phyloP scores from a whole-genome alignment of 2,329 filamentous ascomycete species.

The Cercospora beticola region DNA sequence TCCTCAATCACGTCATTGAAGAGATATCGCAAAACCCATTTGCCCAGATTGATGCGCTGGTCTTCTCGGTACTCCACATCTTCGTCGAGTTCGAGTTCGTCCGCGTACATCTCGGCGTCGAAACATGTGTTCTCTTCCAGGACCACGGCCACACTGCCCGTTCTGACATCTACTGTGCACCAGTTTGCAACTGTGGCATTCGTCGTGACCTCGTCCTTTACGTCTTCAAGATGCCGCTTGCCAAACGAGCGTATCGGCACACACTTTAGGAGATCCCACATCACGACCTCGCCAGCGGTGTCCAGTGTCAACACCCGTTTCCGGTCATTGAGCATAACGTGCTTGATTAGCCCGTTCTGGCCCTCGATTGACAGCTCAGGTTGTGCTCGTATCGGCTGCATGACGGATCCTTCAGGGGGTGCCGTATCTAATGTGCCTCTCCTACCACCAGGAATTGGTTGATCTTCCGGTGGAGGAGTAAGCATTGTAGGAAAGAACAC shows the following conservation, averaged over 20 bases:
- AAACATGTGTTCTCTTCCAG: constrained; percentile 95
- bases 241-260: constrained; percentile 87
- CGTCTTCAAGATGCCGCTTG: constrained; percentile 89
- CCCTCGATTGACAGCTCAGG: constrained; percentile 72
- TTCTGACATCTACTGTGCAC: constrained; percentile 93
- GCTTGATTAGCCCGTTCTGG: constrained; percentile 91
- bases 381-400: constrained; percentile 43
- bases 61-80: constrained; percentile 84
- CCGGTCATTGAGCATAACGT: constrained; percentile 86
- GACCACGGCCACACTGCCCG: constrained; percentile 84
- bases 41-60: constrained; percentile 93
- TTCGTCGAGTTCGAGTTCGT: constrained; percentile 75
- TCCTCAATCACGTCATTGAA: constrained; percentile 89
- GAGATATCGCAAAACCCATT: constrained; percentile 91
- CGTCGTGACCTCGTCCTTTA: constrained; percentile 82
- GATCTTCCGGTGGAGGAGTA: constrained; percentile 42
- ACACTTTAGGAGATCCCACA: constrained; percentile 94
- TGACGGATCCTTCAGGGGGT: constrained; percentile 29
- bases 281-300: constrained; percentile 87
- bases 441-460: constrained; percentile 45
- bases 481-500: constrained; percentile 65
- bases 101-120: constrained; percentile 94
- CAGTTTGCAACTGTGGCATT: constrained; percentile 87
- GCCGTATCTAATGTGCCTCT: constrained; percentile 54
- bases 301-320: constrained; percentile 87